Percentiles rank a stretch among this genome's conserved stretches.
Evolutionary conservation across 2,329 filamentous ascomycete genomes (phyloP).

Genomic region (Xylariomycetidae sp.): DNA sequence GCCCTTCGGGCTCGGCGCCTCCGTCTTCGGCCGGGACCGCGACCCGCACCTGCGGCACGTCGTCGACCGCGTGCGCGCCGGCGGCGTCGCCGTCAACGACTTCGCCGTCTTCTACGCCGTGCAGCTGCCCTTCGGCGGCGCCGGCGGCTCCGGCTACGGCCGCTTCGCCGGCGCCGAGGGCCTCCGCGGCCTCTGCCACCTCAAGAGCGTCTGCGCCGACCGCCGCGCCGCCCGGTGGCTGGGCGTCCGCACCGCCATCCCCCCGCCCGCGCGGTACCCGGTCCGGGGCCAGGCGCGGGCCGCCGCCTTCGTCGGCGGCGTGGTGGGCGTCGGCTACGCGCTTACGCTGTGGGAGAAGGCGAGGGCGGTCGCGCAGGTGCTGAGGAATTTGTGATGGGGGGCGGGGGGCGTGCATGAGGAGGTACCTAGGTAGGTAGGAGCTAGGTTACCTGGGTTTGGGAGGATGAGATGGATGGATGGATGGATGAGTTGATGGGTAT

Average conservation of each 20-base stretch:
- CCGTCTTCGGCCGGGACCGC: slow-evolving; percentile 70
- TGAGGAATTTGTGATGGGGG: slow-evolving; percentile 30
- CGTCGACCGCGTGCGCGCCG: slow-evolving; percentile 64
- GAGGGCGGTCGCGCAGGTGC: slow-evolving; percentile 33
- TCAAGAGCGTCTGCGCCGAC: slow-evolving; percentile 82
- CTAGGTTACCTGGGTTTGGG: no score
- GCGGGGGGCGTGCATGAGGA: no score
- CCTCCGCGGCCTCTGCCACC: slow-evolving; percentile 74
- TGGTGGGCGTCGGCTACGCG: slow-evolving; percentile 58
- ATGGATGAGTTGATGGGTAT: no score
- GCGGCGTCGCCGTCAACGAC: slow-evolving; percentile 94
- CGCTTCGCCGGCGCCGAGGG: slow-evolving; percentile 90
- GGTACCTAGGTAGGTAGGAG: no score
- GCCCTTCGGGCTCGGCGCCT: slow-evolving; percentile 76
- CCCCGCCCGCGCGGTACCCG: slow-evolving; percentile 74
- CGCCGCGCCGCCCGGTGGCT: slow-evolving; percentile 50
- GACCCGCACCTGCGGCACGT: slow-evolving; percentile 57
- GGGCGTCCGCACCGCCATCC: slow-evolving; percentile 70
- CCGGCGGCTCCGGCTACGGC: slow-evolving; percentile 85
- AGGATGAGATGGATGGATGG: no score
- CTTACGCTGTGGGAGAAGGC: slow-evolving; percentile 32
- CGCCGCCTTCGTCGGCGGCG: slow-evolving; percentile 58
- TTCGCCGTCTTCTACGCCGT: slow-evolving; percentile 92
- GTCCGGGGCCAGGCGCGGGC: slow-evolving; percentile 57
- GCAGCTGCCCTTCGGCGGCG: slow-evolving; percentile 88